Percentiles rank a stretch among this genome's conserved stretches.
These are phyloP conservation scores for Mrakia gelida DNA, from an alignment of 768 basidiomycete genomes.

Conservation along the genomic window DNA sequence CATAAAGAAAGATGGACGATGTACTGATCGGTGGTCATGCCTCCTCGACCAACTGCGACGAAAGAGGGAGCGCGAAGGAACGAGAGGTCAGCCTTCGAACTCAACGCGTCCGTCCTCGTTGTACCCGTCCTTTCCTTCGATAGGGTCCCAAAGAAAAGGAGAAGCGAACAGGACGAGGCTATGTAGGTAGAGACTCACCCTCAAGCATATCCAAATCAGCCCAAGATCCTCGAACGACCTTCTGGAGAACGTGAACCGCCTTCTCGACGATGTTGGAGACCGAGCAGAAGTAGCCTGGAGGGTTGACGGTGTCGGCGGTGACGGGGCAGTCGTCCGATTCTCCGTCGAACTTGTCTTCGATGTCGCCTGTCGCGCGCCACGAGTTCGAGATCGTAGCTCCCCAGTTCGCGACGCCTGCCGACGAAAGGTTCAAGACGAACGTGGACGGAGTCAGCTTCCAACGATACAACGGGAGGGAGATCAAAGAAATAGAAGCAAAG, in stretches of 20 bases:
- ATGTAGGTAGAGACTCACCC: slow-evolving; percentile 15
- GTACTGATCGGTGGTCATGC: slow-evolving; percentile 49
- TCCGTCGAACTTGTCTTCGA: slow-evolving; percentile 16
- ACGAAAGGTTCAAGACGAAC: too few species aligned
- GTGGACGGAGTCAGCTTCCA: too few species aligned
- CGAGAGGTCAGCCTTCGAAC: neutral
- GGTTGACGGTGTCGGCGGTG: neutral
- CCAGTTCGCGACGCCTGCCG: slow-evolving; percentile 21
- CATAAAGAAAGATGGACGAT: slow-evolving; percentile 52
- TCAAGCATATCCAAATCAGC: slow-evolving; percentile 33
- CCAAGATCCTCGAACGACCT: slow-evolving; percentile 22
- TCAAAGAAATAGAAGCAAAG: too few species aligned
- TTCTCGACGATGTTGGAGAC: slow-evolving; percentile 32
- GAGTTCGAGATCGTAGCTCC: slow-evolving; percentile 22
- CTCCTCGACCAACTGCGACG: slow-evolving; percentile 29
- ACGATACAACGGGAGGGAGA: too few species aligned
- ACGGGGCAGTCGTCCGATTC: slow-evolving; percentile 27
- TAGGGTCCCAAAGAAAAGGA: too few species aligned
- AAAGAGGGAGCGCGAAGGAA: neutral
- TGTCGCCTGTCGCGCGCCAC: slow-evolving; percentile 25
- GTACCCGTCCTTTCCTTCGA: too few species aligned
- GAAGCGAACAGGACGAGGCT: too few species aligned
- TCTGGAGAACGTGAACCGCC: slow-evolving; percentile 27
- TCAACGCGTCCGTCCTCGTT: neutral
- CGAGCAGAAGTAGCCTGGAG: slow-evolving; percentile 30